These are phyloP conservation scores for Pythium volutum DNA, from an alignment of 352 stramenopile genomes.

Conservation along the genomic window DNA sequence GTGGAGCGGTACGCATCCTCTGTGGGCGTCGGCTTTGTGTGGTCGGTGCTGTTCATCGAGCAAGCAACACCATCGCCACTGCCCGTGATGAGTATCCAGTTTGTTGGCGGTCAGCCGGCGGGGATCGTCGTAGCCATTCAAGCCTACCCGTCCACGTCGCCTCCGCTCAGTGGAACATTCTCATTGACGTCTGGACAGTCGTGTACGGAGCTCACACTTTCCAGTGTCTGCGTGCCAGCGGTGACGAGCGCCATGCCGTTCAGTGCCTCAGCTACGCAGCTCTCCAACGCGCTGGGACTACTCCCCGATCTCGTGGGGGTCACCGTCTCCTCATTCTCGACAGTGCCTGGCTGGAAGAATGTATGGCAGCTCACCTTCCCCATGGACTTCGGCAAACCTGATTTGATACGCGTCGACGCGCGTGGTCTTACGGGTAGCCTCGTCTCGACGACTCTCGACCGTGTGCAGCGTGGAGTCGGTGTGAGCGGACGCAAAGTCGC, in stretches of 20 bases:
- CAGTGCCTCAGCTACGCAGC: slow-evolving; percentile 39
- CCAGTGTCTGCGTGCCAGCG: slow-evolving; percentile 43
- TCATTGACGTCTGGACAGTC: slow-evolving; percentile 47
- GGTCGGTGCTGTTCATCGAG: slow-evolving; percentile 37
- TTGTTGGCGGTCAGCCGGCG: slow-evolving; percentile 23
- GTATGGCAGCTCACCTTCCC: slow-evolving; percentile 46
- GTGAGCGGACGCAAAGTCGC: slow-evolving; percentile 60
- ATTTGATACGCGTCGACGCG: slow-evolving; percentile 34
- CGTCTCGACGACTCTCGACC: slow-evolving; percentile 10
- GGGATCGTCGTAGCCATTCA: slow-evolving; percentile 31
- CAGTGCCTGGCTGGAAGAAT: slow-evolving; percentile 32
- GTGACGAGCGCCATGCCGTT: slow-evolving; percentile 38
- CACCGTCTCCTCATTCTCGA: slow-evolving; percentile 31
- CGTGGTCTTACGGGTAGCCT: slow-evolving; percentile 20
- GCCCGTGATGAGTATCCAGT: slow-evolving; percentile 28
- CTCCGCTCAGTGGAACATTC: slow-evolving; percentile 46
- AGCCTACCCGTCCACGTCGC: slow-evolving; percentile 25
- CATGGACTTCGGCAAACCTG: slow-evolving; percentile 30
- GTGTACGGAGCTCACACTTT: slow-evolving; percentile 52
- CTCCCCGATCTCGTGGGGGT: slow-evolving; percentile 62
- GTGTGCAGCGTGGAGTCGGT: slow-evolving; percentile 35
- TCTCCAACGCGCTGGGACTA: slow-evolving; percentile 51
- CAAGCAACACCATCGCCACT: slow-evolving; percentile 10
- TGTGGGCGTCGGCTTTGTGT: slow-evolving; percentile 39
- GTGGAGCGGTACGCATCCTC: slow-evolving; percentile 38